Conservation (phyloP, 2,329 filamentous ascomycete species). For the Fusarium circinatum region DNA sequence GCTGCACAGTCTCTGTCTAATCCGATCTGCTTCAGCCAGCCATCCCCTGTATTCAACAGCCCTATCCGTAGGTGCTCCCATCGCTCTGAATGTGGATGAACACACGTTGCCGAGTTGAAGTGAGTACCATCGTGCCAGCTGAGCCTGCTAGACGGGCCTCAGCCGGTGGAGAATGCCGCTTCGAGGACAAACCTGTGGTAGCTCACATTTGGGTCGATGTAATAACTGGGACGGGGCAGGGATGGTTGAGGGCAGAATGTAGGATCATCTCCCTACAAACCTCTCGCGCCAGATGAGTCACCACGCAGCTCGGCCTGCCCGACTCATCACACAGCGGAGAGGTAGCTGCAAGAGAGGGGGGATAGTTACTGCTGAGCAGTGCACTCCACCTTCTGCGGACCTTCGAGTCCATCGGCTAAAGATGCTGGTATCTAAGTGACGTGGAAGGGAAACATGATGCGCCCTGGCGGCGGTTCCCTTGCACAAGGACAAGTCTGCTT, state of each 20-base stretch:
- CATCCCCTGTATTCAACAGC: slow-evolving; percentile 6
- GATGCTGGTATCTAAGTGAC: slow-evolving; percentile 50
- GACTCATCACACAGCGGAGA: slow-evolving; percentile 3
- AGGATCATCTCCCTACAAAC: slow-evolving; percentile 46
- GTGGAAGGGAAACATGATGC: slow-evolving; percentile 40
- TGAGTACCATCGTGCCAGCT: slow-evolving; percentile 16
- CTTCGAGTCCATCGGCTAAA: slow-evolving; percentile 38
- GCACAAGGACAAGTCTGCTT: slow-evolving; percentile 51
- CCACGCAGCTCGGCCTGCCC: slow-evolving; percentile 35
- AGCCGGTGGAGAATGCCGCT: slow-evolving; percentile 35
- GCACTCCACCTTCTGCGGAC: slow-evolving; percentile 31
- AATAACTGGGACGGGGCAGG: slow-evolving; percentile 16
- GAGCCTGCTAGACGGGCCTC: slow-evolving; percentile 42
- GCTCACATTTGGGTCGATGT: slow-evolving; percentile 22
- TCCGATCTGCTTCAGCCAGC: slow-evolving; percentile 32
- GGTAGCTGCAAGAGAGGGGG: slow-evolving; percentile 31
- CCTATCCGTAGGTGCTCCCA: background rate
- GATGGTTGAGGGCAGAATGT: slow-evolving; percentile 38
- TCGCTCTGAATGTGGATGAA: slow-evolving; percentile 16
- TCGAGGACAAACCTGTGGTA: slow-evolving; percentile 29
- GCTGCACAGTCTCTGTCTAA: slow-evolving; percentile 40
- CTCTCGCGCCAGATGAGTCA: slow-evolving; percentile 15
- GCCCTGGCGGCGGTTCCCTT: slow-evolving; percentile 47
- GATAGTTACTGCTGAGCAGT: slow-evolving; percentile 37
- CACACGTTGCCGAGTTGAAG: slow-evolving; percentile 33